phyloP scores from a whole-genome alignment of 169 alveolate species.

The Plasmodium vivax region DNA sequence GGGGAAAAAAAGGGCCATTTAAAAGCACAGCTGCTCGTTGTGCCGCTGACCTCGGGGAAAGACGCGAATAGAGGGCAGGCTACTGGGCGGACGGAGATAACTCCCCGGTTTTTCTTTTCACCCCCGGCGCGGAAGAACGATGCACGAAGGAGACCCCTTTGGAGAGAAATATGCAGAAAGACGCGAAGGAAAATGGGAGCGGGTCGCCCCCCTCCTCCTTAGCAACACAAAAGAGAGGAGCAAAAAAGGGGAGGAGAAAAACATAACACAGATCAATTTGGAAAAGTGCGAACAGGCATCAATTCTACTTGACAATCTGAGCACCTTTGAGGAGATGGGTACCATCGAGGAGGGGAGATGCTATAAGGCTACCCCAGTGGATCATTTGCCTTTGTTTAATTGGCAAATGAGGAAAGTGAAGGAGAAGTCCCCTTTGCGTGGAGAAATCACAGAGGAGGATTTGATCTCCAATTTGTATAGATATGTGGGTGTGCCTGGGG shows the following conservation, averaged over 20 bases:
- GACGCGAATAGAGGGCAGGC: neutral
- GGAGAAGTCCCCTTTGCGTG: neutral
- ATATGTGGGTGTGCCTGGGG: neutral
- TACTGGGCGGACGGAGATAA: neutral
- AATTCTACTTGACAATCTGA: slow-evolving; percentile 44
- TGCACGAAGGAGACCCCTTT: neutral
- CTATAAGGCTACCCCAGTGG: neutral
- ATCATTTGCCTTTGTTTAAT: slow-evolving; percentile 2
- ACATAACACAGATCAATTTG: slow-evolving; percentile 1
- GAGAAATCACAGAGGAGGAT: neutral
- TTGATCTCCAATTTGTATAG: neutral
- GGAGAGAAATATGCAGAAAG: neutral
- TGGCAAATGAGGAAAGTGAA: neutral
- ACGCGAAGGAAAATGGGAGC: too few species aligned
- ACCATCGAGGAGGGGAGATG: neutral
- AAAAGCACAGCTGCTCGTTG: neutral
- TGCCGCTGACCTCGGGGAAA: neutral
- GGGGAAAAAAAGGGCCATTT: neutral
- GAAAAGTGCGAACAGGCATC: slow-evolving; percentile 69
- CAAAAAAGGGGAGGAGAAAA: neutral
- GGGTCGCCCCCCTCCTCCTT: too few species aligned
- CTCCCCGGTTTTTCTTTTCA: neutral
- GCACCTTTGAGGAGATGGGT: slow-evolving; percentile 7
- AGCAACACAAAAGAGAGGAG: neutral
- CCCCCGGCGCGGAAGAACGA: neutral